phyloP scores from a whole-genome alignment of 805 yeast genomes.

The Kuraishia hungarica region DNA sequence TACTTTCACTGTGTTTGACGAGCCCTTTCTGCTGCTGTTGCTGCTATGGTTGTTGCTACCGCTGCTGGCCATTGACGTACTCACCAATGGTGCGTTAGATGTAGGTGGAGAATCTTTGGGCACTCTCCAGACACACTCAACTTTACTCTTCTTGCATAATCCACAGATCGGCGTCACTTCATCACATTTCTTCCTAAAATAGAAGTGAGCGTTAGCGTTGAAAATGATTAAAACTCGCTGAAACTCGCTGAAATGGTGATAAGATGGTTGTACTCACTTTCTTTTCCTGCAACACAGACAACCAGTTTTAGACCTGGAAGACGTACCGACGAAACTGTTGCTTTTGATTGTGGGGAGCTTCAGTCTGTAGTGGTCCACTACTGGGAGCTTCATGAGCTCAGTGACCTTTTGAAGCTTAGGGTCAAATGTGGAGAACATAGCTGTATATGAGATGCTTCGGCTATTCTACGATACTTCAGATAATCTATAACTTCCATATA shows the following conservation, averaged over 20 bases:
- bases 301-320: conserved; percentile 16
- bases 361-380: background rate
- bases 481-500: too few relatives aligned
- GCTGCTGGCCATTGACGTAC: background rate
- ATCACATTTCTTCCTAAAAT: conserved; percentile 38
- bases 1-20: background rate
- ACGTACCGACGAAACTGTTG: conserved; percentile 1
- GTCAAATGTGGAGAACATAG: conserved; percentile 2
- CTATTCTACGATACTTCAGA: background rate
- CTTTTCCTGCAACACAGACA: conserved; percentile 26
- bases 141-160: conserved; percentile 24
- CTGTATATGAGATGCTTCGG: background rate
- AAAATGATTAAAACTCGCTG: too few relatives aligned
- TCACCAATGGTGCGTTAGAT: background rate
- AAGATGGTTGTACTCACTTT: conserved; percentile 22
- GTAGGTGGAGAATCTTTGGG: background rate
- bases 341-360: background rate
- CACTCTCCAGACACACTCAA: conserved; percentile 20
- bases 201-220: background rate
- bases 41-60: too few relatives aligned
- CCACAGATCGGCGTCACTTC: conserved; percentile 38
- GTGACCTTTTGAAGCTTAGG: background rate
- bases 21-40: background rate
- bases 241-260: background rate
- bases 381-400: background rate